Evolutionary conservation across 805 yeast genomes (phyloP), one percentile per base, ranked within the genome.

Genomic region (Lipomyces anomalus): DNA sequence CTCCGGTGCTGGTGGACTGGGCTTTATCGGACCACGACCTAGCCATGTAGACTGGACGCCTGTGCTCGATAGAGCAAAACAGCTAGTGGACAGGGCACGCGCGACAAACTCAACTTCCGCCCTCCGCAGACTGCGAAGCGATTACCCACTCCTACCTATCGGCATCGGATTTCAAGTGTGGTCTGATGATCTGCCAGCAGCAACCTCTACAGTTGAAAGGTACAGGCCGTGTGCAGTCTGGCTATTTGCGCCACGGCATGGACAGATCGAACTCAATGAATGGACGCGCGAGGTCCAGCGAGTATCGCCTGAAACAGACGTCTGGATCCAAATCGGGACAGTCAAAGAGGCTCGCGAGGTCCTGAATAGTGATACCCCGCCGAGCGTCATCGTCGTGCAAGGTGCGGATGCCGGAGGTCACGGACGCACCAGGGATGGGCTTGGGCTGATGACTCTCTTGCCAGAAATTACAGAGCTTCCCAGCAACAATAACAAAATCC

Each of bases 1-100:
- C 23, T 23, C 36, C 22, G 47, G 47, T 6, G 44, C 46, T 6
- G 46, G 46, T 40, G 46, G 46, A 11, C 9, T 33, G 17, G 35
- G 35, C 35, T 33, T 33, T 22, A 33, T 33, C 35, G 35, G 35
- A 33, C 35, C 35, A 7, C 9, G n/a, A 2, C n/a, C n/a, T n/a
- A n/a, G n/a, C n/a, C n/a, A n/a, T n/a, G n/a, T n/a, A n/a, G n/a
- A n/a, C n/a, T n/a, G n/a, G n/a, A n/a, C n/a, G n/a, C n/a, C n/a
- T n/a, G n/a, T n/a, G n/a, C n/a, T n/a, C n/a, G n/a, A n/a, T n/a
- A n/a, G n/a, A 18, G 6, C 3, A 20, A 7, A 22, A 33, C 35
- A 20, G 17, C 20, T 20, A 33, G 1, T 33, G 7, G n/a, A 7
- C 7, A 33, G 20, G 20, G 35, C 35, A 18, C 35, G 35, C 11